Evolutionary conservation across 768 basidiomycete species (phyloP).

Genomic region (Leucosporidium yakuticum): DNA sequence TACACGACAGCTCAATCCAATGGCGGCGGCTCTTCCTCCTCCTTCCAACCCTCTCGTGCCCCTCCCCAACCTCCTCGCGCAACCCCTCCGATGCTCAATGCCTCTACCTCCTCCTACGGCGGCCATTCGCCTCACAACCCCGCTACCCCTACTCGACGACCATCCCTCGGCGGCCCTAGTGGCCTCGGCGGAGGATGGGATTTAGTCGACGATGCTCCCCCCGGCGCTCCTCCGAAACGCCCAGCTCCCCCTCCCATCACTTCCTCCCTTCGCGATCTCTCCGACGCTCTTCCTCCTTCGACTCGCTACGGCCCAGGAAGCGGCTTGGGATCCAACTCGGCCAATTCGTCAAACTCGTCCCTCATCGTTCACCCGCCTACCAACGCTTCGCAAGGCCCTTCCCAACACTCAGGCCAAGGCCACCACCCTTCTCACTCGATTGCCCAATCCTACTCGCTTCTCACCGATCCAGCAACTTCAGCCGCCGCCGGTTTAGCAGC

Average conservation of each 20-base stretch:
- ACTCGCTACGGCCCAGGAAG: too few species aligned
- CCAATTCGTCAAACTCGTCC: conserved; percentile 10
- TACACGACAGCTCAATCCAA: neutral
- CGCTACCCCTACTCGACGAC: neutral
- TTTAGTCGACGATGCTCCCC: conserved; percentile 11
- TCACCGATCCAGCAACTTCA: conserved; percentile 32
- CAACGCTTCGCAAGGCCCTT: neutral
- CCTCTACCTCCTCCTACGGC: neutral
- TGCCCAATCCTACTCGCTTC: conserved; percentile 19
- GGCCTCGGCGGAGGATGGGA: conserved; percentile 4
- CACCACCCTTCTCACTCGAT: conserved; percentile 6
- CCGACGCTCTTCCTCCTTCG: conserved; percentile 2
- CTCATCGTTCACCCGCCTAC: neutral
- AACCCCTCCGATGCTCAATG: neutral
- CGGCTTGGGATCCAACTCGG: neutral
- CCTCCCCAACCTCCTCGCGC: neutral
- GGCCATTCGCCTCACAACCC: neutral
- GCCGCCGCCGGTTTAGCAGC: conserved; percentile 25
- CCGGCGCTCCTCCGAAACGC: neutral
- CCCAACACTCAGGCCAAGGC: neutral
- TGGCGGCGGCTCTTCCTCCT: neutral
- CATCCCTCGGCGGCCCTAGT: neutral
- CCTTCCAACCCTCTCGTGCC: neutral
- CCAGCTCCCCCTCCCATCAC: neutral
- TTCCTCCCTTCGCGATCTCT: conserved; percentile 10